Evolutionary conservation across 1,284 basidiomycete species (phyloP).

Genomic region (Coniophora puteana): DNA sequence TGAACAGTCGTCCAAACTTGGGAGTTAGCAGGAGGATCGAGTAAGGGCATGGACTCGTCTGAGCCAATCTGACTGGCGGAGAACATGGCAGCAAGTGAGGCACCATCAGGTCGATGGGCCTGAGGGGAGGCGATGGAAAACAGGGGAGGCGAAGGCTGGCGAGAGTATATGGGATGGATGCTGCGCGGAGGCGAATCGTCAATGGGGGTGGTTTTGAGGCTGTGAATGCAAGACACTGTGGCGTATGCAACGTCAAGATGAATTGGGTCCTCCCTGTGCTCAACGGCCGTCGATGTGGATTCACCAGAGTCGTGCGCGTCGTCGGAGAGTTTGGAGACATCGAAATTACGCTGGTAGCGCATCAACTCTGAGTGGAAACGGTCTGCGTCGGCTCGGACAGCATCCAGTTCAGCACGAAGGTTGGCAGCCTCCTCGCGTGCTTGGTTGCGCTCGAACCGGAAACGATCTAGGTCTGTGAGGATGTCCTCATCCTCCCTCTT

Average conservation of each 20-base stretch:
- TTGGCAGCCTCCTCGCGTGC: conserved; percentile 29
- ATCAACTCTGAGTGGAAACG: no score
- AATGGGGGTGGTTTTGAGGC: no score
- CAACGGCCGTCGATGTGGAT: no score
- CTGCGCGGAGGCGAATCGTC: conserved; percentile 16
- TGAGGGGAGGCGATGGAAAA: conserved; percentile 30
- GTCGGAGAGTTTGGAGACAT: no score
- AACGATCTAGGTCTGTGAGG: conserved; percentile 28
- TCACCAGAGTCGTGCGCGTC: no score
- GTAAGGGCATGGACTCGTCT: conserved; percentile 20
- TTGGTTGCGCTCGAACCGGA: conserved; percentile 29
- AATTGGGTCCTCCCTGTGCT: no score
- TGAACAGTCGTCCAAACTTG: conserved; percentile 19
- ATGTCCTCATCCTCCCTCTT: conserved; percentile 30
- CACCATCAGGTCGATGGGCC: conserved; percentile 30
- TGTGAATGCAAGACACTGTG: no score
- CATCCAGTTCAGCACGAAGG: conserved; percentile 31
- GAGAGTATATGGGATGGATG: conserved; percentile 16
- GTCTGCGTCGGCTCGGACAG: conserved; percentile 33
- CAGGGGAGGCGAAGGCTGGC: conserved; percentile 21
- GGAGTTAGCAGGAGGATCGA: conserved; percentile 16
- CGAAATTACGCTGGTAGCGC: no score
- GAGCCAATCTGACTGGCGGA: conserved; percentile 26
- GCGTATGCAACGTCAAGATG: no score
- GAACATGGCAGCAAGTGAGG: conserved; percentile 30